phyloP scores from a whole-genome alignment of 1,139 yeast species.

The Pneumocystis oryctolagi region DNA sequence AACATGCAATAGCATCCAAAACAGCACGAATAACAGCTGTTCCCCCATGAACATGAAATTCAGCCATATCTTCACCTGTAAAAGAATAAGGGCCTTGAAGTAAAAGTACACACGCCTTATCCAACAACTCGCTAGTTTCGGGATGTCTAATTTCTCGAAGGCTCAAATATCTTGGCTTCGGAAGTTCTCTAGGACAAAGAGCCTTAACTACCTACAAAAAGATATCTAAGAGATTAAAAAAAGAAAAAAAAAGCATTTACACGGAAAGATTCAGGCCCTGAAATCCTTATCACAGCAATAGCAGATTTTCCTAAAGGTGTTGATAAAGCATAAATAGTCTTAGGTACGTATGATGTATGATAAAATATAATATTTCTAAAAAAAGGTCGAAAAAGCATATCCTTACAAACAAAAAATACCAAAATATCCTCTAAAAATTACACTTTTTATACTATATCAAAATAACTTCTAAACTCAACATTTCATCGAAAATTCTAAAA shows the following conservation, averaged over 20 bases:
- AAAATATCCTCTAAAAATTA: not conserved
- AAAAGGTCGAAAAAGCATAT: not conserved
- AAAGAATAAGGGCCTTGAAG: slow-evolving; percentile 69
- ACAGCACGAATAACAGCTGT: slow-evolving; percentile 66
- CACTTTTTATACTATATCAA: not conserved
- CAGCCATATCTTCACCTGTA: slow-evolving; percentile 85
- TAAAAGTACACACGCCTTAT: slow-evolving; percentile 57
- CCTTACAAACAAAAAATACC: not conserved
- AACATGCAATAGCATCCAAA: slow-evolving; percentile 37
- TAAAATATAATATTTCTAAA: not conserved
- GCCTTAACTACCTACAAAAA: not conserved
- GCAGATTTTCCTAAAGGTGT: slow-evolving; percentile 75
- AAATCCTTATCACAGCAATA: slow-evolving; percentile 67
- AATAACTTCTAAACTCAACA: not conserved
- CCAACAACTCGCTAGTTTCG: slow-evolving; percentile 35
- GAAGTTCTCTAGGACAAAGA: slow-evolving; percentile 35
- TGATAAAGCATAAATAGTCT: slow-evolving; percentile 76
- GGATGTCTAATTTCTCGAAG: slow-evolving; percentile 24
- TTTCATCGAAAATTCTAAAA: not conserved
- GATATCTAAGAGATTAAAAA: not conserved
- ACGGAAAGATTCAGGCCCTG: slow-evolving; percentile 43
- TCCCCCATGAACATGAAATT: slow-evolving; percentile 87
- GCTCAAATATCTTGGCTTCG: slow-evolving; percentile 16
- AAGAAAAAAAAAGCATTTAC: not conserved
- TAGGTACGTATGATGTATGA: not conserved